Evolutionary conservation across 2,329 filamentous ascomycete genomes (phyloP), one percentile per base, ranked within the genome.

Genomic region (Mollisia scopiformis): DNA sequence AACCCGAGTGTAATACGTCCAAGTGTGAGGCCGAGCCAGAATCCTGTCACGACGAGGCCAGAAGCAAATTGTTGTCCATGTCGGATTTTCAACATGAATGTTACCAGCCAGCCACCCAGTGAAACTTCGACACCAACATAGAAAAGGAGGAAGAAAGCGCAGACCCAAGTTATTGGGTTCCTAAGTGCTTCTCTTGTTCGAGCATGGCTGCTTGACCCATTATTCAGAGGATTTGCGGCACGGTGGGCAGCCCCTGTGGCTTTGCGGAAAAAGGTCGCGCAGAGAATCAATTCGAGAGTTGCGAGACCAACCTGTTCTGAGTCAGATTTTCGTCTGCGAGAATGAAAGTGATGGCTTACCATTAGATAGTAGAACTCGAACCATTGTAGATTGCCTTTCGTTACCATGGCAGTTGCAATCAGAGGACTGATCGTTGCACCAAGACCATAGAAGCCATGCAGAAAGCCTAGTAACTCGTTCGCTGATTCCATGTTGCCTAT

Each of bases 1-100:
- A 96, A 95, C 0, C 91, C 92, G 11, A 96, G 76, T 0, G 88
- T 74, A 1, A 95, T 78, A 1, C 92, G 81, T 0, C 92, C 92
- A 0, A 92, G 74, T 0, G 91, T 93, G 58, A 96, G 80, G 0
- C 92, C 92, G 27, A 92, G 82, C 92, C 92, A 96, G 77, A 95
- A 96, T 0, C 91, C 88, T 0, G 90, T 94, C 21, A 53, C 58
- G 8, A 61, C 58, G 8, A 61, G 30, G 30, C 58, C 58, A n/a
- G 58, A 61, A 10, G 35, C 53, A n/a, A 61, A 61, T 2, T 46
- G 35, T 28, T 61, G 49, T 19, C 58, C 58, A 25, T 57, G 58
- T 25, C 58, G 28, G 14, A 53, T 50, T 43, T 53, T 31, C 3
- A 35, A 30, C 90, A 96, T 95, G 72, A 96, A 95, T 0, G 88